These are phyloP conservation scores for Epichloe bromicola DNA, from an alignment of 2,329 filamentous ascomycete genomes.

Conservation along the genomic window DNA sequence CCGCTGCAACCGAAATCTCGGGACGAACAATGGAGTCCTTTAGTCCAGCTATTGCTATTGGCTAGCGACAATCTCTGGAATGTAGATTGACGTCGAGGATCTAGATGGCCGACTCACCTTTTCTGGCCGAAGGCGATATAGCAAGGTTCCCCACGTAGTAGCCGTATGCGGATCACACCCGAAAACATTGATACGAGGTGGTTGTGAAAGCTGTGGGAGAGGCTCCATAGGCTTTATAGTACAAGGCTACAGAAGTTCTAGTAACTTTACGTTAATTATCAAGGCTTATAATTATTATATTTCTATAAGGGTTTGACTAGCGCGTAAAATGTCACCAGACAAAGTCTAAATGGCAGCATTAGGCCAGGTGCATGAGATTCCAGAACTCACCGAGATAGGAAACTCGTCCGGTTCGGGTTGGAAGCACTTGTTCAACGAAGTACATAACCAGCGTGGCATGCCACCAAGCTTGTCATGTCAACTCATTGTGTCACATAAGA, in stretches of 20 bases:
- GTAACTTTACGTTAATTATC: too few relatives aligned
- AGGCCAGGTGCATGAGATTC: too few relatives aligned
- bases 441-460: not conserved
- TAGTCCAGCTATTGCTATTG: not conserved
- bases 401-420: not conserved
- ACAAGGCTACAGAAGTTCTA: too few relatives aligned
- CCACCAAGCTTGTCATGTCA: too few relatives aligned
- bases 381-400: not conserved
- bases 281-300: too few relatives aligned
- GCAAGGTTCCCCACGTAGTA: not conserved
- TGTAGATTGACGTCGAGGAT: not conserved
- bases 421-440: too few relatives aligned
- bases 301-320: too few relatives aligned
- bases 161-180: not conserved
- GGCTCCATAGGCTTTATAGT: too few relatives aligned
- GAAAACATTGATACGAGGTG: not conserved
- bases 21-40: not conserved
- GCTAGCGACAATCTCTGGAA: not conserved
- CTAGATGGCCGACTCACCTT: not conserved
- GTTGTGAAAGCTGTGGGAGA: not conserved
- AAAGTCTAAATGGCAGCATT: not conserved
- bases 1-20: not conserved
- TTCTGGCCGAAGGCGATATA: not conserved
- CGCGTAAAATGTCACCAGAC: not conserved
- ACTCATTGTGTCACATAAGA: not conserved